A percentile compares a stretch with the other conserved stretches of the same genome.
Conservation (phyloP, 192 early-diverging fungal genomes). For the Entomortierella beljakovae region DNA sequence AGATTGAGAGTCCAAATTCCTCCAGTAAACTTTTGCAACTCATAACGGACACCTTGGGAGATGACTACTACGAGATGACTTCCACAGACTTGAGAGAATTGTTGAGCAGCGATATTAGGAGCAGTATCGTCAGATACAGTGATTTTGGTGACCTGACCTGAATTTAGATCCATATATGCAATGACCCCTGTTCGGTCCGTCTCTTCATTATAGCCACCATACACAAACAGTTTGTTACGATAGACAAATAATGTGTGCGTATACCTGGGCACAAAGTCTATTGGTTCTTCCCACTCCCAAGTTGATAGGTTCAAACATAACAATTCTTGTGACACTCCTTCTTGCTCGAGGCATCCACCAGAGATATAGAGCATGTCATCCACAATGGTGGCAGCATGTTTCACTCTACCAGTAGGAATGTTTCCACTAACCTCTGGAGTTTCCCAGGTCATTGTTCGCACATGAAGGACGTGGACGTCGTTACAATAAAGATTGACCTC, state of each 20-base stretch:
- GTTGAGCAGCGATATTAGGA: conserved; percentile 68
- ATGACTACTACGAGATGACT: conserved; percentile 68
- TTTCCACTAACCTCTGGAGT: conserved; percentile 61
- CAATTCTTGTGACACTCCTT: conserved; percentile 43
- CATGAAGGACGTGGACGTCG: conserved; percentile 70
- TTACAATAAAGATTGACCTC: conserved; percentile 64
- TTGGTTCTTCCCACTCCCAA: conserved; percentile 67
- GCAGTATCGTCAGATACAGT: conserved; percentile 60
- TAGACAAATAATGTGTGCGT: conserved; percentile 69
- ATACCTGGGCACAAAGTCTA: conserved; percentile 64
- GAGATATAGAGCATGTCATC: conserved; percentile 73
- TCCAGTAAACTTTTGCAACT: conserved; percentile 56
- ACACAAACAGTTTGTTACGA: conserved; percentile 66
- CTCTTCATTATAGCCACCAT: conserved; percentile 68
- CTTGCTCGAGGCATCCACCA: conserved; percentile 60
- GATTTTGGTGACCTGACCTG: conserved; percentile 57
- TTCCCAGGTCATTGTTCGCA: conserved; percentile 70
- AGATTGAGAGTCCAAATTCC: conserved; percentile 73
- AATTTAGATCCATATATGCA: conserved; percentile 65
- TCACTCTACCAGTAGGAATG: conserved; percentile 62
- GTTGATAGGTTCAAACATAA: conserved; percentile 64
- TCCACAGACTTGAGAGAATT: conserved; percentile 72
- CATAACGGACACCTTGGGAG: conserved; percentile 53
- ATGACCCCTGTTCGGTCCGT: conserved; percentile 67
- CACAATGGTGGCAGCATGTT: conserved; percentile 71